Base-by-base conservation (phyloP, 306 rosid species). In the Trifolium dubium region DNA sequence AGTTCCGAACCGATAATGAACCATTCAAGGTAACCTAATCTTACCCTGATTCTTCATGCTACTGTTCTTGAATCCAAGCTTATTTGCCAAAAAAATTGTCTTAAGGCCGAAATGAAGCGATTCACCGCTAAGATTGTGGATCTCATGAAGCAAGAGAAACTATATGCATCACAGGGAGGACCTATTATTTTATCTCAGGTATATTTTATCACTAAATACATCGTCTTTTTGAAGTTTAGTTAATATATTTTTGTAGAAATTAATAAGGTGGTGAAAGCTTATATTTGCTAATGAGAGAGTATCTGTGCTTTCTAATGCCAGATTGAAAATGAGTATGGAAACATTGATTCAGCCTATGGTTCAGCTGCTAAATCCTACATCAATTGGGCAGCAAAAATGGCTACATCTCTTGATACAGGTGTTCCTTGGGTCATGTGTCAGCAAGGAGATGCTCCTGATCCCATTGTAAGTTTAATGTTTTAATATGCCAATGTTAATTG, bases 401-500 rank as follows among this genome's bases (percentile, higher is more conserved):
- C 99, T 69, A 78, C 81, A 51, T 83, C 97, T 67, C 83, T 95
- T 86, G 88, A 92, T 81, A 95, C 99, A 5, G 99, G 99, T 37
- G 99, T 95, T 62, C 99, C 99, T 32, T 95, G 99, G 99, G 90
- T 92, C 80, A 95, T 95, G 99, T 92, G 99, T 86, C 95, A 90
- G 85, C 99, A 92, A 87, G 83, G 72, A 9, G 89, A 95, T 86
- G 99, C 99, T 79, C 99, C 99, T 19, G 86, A 91, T 73, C 96
- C 99, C 31, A 89, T 95, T 68, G 98, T 95, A 79, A 82, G 89
- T 63, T 82, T 61, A 77, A 59, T 63, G 55, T 14, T 11, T 67
- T 64, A n/a, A 35, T 39, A 15, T 69, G 43, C 64, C 53, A 46
- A 64, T 46, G 37, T 35, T 8, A 23, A 40, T 44, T 40, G 62